Percentiles rank a stretch among this genome's conserved stretches.
Evolutionary conservation across 192 early-diverging fungal genomes (phyloP).

Genomic region (Linnemannia exigua): DNA sequence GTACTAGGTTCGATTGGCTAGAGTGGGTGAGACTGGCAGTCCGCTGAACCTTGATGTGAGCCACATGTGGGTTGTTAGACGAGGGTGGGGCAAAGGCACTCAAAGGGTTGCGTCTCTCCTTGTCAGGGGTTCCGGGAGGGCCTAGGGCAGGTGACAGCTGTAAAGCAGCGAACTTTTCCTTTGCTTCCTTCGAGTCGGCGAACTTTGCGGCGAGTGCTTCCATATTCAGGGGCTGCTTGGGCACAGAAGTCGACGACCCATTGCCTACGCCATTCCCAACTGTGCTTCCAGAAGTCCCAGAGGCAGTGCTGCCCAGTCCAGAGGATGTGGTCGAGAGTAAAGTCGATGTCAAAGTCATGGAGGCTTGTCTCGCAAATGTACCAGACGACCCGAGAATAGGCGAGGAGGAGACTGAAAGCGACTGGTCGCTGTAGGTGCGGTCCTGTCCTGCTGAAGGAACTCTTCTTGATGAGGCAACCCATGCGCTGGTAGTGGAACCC

Average conservation of each 20-base stretch:
- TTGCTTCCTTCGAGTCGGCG: slow-evolving; percentile 34
- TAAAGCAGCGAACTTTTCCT: slow-evolving; percentile 43
- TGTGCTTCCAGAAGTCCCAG: background rate
- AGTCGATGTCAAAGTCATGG: background rate
- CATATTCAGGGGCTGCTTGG: slow-evolving; percentile 45
- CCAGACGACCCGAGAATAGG: slow-evolving; percentile 19
- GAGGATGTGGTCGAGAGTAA: slow-evolving; percentile 7
- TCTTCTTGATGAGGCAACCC: slow-evolving; percentile 5
- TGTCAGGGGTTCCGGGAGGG: slow-evolving; percentile 23
- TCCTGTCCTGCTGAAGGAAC: background rate
- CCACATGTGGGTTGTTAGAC: slow-evolving; percentile 16
- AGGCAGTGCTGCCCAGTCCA: background rate
- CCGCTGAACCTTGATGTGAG: slow-evolving; percentile 50
- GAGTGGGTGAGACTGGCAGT: slow-evolving; percentile 47
- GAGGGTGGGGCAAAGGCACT: slow-evolving; percentile 36
- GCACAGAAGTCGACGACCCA: background rate
- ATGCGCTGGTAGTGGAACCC: background rate
- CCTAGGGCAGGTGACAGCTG: slow-evolving; percentile 42
- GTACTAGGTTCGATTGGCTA: slow-evolving; percentile 6
- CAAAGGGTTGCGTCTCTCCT: slow-evolving; percentile 40
- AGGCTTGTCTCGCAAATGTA: slow-evolving; percentile 11
- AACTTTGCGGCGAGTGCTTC: slow-evolving; percentile 49
- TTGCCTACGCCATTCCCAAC: background rate
- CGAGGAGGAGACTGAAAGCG: background rate
- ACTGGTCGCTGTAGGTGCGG: background rate